Conservation (phyloP, 2,329 filamentous ascomycete species). For the Arthroderma uncinatum region DNA sequence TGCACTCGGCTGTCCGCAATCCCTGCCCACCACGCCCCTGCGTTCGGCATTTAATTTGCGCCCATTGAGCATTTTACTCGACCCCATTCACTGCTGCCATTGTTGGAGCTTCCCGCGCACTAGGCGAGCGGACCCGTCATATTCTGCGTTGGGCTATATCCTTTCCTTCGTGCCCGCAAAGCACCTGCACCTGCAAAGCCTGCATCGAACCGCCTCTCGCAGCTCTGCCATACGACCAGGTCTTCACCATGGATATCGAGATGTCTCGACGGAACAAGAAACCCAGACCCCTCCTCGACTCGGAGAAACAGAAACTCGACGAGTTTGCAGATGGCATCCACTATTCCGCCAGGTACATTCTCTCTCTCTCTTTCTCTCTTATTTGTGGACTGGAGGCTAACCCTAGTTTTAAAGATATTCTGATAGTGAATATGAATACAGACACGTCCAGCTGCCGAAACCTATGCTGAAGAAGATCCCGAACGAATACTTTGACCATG, state of each 20-base stretch:
- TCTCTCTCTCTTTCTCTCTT: neutral
- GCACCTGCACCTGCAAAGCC: neutral
- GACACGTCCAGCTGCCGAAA: constrained; percentile 94
- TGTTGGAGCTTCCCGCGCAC: neutral
- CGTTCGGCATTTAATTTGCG: neutral
- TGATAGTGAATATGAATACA: constrained; percentile 88
- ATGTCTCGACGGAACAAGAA: constrained; percentile 73
- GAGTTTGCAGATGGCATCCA: constrained; percentile 91
- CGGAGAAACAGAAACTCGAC: constrained; percentile 71
- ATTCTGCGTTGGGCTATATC: neutral
- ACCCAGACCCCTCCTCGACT: constrained; percentile 67
- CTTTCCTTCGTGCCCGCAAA: no score
- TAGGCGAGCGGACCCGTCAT: neutral
- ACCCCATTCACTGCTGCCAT: neutral
- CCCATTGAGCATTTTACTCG: neutral
- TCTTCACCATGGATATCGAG: constrained; percentile 53
- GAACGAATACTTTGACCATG: constrained; percentile 80
- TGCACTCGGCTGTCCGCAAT: neutral
- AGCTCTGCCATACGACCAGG: neutral
- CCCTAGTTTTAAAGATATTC: constrained; percentile 57
- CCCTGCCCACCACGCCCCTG: neutral
- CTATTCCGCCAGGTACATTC: constrained; percentile 70
- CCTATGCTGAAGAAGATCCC: constrained; percentile 97
- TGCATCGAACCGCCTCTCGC: neutral
- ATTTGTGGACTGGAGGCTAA: neutral